phyloP scores from a whole-genome alignment of 2,329 filamentous ascomycete species.

The Fusarium gaditjirri region DNA sequence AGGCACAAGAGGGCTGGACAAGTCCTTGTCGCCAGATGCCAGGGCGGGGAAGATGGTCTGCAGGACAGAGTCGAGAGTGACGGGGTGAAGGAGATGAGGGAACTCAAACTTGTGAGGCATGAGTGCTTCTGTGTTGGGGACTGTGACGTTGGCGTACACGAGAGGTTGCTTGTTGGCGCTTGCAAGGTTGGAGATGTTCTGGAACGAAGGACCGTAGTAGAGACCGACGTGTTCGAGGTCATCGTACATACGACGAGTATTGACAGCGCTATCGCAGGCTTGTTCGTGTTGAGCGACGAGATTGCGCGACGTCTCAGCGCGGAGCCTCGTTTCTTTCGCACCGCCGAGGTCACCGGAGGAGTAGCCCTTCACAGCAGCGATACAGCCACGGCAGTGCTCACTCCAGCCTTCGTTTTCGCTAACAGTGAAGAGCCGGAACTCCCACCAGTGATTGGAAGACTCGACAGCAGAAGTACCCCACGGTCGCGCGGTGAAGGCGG shows the following conservation, averaged over 20 bases:
- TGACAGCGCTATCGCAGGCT: not conserved
- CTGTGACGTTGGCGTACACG: not conserved
- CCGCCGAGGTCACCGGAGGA: not conserved
- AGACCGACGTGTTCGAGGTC: not conserved
- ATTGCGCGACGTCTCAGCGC: not conserved
- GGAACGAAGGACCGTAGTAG: not conserved
- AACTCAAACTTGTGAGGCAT: not conserved
- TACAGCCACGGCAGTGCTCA: not conserved
- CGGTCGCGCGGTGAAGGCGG: not conserved
- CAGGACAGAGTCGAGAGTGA: not conserved
- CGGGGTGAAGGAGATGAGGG: not conserved
- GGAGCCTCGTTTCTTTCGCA: not conserved
- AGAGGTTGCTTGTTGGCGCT: not conserved
- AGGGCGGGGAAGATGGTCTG: not conserved
- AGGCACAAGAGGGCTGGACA: not conserved
- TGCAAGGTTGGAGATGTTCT: not conserved
- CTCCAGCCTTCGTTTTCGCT: not conserved
- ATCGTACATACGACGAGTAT: not conserved
- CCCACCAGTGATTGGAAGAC: not conserved
- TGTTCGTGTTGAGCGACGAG: not conserved
- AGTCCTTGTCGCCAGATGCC: not conserved
- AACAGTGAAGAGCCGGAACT: not conserved
- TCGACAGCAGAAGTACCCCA: not conserved
- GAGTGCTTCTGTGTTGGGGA: not conserved
- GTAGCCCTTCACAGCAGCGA: not conserved